Percentiles rank a stretch among this genome's conserved stretches.
Evolutionary conservation across 1,284 basidiomycete genomes (phyloP).

Genomic region (Pseudozyma sp.): DNA sequence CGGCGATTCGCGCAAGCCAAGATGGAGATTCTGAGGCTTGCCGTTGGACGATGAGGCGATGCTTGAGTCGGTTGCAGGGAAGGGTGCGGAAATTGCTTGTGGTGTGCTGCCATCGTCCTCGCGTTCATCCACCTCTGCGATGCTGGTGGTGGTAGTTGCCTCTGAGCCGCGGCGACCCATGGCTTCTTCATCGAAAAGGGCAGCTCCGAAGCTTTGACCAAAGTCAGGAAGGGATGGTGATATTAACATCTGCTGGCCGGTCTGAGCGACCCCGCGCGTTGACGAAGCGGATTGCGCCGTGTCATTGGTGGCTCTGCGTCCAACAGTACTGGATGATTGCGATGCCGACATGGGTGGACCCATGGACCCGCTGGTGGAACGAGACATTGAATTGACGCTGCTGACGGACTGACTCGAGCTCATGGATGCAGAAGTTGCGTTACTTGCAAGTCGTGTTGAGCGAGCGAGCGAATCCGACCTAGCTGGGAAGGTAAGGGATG

Average conservation of each 20-base stretch:
- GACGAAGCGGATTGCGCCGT: conserved; percentile 1
- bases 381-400: conserved; percentile 31
- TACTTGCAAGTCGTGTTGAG: conserved; percentile 21
- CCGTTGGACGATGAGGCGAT: not conserved
- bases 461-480: conserved; percentile 37
- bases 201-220: conserved; percentile 34
- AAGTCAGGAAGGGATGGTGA: conserved; percentile 49
- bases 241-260: conserved; percentile 11
- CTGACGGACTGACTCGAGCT: conserved; percentile 27
- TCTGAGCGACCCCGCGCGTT: not conserved
- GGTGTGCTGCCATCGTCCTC: conserved; percentile 28
- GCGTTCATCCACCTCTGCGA: conserved; percentile 33
- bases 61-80: conserved; percentile 17
- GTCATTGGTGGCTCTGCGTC: conserved; percentile 6
- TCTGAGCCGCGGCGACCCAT: conserved; percentile 6
- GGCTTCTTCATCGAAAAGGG: conserved; percentile 32
- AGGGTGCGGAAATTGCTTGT: conserved; percentile 24
- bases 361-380: conserved; percentile 41
- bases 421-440: conserved; percentile 11
- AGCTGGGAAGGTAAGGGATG: conserved; percentile 37
- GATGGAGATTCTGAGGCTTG: conserved; percentile 36
- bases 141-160: conserved; percentile 16
- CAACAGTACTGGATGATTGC: conserved; percentile 16
- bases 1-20: conserved; percentile 39
- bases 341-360: conserved; percentile 39